These are phyloP conservation scores for Tricharina praecox DNA, from an alignment of 495 filamentous ascomycete genomes.

Conservation along the genomic window DNA sequence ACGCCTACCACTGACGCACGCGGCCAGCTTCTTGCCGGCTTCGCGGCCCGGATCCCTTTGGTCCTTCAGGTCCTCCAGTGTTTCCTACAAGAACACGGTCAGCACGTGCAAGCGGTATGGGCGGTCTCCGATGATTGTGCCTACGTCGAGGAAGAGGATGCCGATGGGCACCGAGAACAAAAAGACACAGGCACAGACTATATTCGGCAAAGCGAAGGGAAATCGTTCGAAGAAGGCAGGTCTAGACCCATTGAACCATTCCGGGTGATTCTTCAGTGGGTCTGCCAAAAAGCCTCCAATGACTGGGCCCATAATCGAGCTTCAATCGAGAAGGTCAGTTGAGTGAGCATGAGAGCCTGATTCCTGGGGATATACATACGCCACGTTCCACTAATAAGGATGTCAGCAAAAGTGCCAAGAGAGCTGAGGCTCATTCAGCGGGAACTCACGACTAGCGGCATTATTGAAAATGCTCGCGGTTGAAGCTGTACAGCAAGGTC, in stretches of 20 bases:
- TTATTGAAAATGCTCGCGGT: slow-evolving; percentile 58
- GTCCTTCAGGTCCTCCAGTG: slow-evolving; percentile 34
- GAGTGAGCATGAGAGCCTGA: no score
- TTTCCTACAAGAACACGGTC: slow-evolving; percentile 30
- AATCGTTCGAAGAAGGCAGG: slow-evolving; percentile 50
- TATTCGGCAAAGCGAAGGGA: slow-evolving; percentile 69
- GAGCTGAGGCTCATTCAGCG: no score
- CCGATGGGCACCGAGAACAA: slow-evolving; percentile 55
- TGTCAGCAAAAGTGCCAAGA: background rate
- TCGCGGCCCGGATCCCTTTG: slow-evolving; percentile 36
- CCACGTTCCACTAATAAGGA: slow-evolving; percentile 37
- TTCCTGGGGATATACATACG: no score
- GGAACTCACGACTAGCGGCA: slow-evolving; percentile 51
- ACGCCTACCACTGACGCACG: slow-evolving; percentile 26
- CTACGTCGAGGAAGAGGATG: slow-evolving; percentile 41
- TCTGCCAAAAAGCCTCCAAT: slow-evolving; percentile 74
- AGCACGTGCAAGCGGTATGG: no score
- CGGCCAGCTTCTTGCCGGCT: slow-evolving; percentile 31
- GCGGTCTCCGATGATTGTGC: no score
- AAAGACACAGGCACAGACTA: slow-evolving; percentile 55
- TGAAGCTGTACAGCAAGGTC: slow-evolving; percentile 59
- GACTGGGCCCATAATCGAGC: slow-evolving; percentile 72
- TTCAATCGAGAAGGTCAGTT: no score
- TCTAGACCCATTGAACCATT: slow-evolving; percentile 40
- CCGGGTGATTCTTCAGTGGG: slow-evolving; percentile 52